These are phyloP conservation scores for Cryptosporidium felis DNA, from an alignment of 169 alveolate species.

Conservation along the genomic window DNA sequence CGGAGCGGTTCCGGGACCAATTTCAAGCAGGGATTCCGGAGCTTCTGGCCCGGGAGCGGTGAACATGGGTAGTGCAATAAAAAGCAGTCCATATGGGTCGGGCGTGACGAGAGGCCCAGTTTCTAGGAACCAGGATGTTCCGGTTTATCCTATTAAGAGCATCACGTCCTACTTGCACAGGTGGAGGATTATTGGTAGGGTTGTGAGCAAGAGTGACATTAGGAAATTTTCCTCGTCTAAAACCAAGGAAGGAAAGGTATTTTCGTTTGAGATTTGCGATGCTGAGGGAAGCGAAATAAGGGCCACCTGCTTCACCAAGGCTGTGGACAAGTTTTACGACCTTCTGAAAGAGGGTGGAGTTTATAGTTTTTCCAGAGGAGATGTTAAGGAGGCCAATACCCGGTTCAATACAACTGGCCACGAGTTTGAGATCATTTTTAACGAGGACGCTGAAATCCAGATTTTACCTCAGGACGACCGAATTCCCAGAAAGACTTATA, in stretches of 20 bases:
- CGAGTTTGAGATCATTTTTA: conserved; percentile 56
- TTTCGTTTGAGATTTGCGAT: conserved; percentile 71
- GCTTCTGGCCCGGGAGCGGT: conserved; percentile 13
- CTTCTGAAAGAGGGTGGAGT: conserved; percentile 63
- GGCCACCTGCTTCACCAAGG: conserved; percentile 67
- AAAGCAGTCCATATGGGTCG: conserved; percentile 63
- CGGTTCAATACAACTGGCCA: conserved; percentile 68
- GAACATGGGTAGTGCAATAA: conserved; percentile 14
- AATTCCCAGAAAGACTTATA: conserved; percentile 53
- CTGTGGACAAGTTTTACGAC: conserved; percentile 70
- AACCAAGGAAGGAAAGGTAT: conserved; percentile 71
- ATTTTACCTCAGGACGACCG: conserved; percentile 53
- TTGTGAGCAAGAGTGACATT: conserved; percentile 69
- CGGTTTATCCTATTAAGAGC: conserved; percentile 53
- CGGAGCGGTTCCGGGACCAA: conserved; percentile 4
- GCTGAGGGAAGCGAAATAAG: conserved; percentile 70
- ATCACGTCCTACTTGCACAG: conserved; percentile 66
- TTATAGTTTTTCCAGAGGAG: conserved; percentile 71
- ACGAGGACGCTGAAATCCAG: conserved; percentile 68
- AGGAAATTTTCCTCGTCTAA: conserved; percentile 66
- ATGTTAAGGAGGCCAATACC: conserved; percentile 72
- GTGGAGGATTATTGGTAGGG: conserved; percentile 71
- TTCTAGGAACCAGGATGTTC: conserved; percentile 65
- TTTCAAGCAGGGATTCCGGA: background rate
- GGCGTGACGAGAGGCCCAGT: conserved; percentile 57